A percentile compares a stretch with the other conserved stretches of the same genome.
phyloP scores from a whole-genome alignment of 129 eudicot species.

The Deinandra increscens region DNA sequence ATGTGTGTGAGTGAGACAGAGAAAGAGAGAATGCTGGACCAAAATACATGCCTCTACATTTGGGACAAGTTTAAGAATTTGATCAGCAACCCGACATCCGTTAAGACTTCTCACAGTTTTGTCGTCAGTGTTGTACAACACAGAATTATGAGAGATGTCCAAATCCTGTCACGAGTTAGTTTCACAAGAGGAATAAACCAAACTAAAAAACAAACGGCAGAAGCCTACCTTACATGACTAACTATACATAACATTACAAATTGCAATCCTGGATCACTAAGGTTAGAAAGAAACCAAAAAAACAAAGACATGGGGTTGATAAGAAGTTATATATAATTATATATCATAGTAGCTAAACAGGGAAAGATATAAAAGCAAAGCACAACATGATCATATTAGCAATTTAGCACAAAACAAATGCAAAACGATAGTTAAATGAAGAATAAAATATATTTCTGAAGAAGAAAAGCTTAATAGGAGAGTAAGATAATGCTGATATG shows the following conservation, averaged over 20 bases:
- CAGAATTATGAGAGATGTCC: slow-evolving; percentile 40
- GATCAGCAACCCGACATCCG: slow-evolving; percentile 44
- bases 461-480: slow-evolving; percentile 3
- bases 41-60: slow-evolving; percentile 41
- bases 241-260: slow-evolving; percentile 5
- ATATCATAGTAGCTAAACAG: slow-evolving; percentile 7
- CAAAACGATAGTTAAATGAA: slow-evolving; percentile 4
- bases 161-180: slow-evolving; percentile 42
- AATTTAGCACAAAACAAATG: slow-evolving; percentile 19
- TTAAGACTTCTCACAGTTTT: slow-evolving; percentile 38
- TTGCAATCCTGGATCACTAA: background rate
- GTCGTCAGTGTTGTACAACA: slow-evolving; percentile 35
- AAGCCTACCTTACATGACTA: slow-evolving; percentile 27
- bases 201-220: slow-evolving; percentile 16
- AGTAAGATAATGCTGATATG: no score
- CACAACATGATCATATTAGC: slow-evolving; percentile 3
- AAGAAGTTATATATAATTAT: background rate
- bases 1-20: background rate
- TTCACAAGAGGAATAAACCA: slow-evolving; percentile 25
- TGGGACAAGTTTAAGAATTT: slow-evolving; percentile 42
- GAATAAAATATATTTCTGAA: background rate
- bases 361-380: slow-evolving; percentile 1
- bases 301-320: background rate
- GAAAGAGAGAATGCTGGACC: slow-evolving; percentile 2
- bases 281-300: slow-evolving; percentile 3